These are phyloP conservation scores for Podospora anserina DNA, from an alignment of 495 filamentous ascomycete species.

Conservation along the genomic window DNA sequence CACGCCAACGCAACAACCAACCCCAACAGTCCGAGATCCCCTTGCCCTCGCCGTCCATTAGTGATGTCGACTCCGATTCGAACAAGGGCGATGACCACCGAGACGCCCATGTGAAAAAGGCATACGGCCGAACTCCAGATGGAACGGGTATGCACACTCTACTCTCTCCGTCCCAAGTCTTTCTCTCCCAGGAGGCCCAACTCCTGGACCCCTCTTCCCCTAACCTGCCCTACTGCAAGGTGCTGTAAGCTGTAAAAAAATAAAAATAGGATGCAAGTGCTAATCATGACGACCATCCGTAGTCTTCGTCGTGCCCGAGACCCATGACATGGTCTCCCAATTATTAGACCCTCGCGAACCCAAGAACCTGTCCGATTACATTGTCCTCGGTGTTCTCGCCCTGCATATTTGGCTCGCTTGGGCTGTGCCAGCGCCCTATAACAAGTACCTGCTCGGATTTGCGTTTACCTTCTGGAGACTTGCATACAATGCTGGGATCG, in stretches of 20 bases:
- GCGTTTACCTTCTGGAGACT: constrained; percentile 90
- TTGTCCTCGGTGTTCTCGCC: constrained; percentile 78
- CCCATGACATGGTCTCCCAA: constrained; percentile 98
- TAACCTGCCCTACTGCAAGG: neutral
- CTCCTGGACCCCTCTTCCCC: neutral
- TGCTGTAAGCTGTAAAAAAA: neutral
- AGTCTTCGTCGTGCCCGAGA: constrained; percentile 96
- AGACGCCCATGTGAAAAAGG: constrained; percentile 54
- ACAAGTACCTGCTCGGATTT: constrained; percentile 70
- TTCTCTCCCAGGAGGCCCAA: neutral
- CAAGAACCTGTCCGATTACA: constrained; percentile 83
- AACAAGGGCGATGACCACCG: neutral
- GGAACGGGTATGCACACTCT: constrained; percentile 66
- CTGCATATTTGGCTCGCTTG: constrained; percentile 69
- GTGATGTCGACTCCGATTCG: constrained; percentile 3
- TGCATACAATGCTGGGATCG: constrained; percentile 91
- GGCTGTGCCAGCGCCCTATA: constrained; percentile 61
- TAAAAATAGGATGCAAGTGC: neutral
- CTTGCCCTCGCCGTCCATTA: neutral
- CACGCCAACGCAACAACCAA: constrained; percentile 25
- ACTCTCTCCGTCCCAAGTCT: neutral
- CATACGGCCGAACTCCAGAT: constrained; percentile 87
- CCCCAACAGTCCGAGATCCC: constrained; percentile 5
- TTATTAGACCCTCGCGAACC: constrained; percentile 91
- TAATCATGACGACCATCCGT: neutral